Evolutionary conservation across 1,284 basidiomycete species (phyloP), one percentile per base, ranked within the genome.

Genomic region (Laetiporus sulphureus): DNA sequence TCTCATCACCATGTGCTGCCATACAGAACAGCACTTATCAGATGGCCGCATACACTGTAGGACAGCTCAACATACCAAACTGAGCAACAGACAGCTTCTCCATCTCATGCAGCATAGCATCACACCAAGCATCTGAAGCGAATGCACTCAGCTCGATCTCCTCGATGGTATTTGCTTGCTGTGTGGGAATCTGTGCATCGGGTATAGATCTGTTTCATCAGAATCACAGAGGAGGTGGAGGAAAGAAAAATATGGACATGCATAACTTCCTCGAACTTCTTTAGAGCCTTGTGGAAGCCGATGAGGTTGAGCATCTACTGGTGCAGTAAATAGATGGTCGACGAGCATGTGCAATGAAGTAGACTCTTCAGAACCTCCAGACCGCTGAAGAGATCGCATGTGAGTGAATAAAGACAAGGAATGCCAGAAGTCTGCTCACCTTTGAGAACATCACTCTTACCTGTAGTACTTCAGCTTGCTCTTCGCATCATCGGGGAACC

Each of bases 261-360:
- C 1, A 89, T 85, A 2, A 79, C 69, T 65, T 96, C 97, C 58
- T 92, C 90, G 53, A 92, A 96, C 66, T 96, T 98, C 65, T 93
- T 97, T 48, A 96, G 60, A 0, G 85, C 86, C 61, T 98, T 97
- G 19, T 88, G 72, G 60, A 97, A 93, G 0, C 92, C 94, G 2
- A 88, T 88, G 7, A 93, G 62, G 60, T 97, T 97, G 38, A 97
- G 64, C 35, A 87, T 81, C 83, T 92, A 46, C 13, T 38, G 41
- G 11, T 15, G 20, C 30, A 44, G 32, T 51, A 41, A 27, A 19
- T 19, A 11, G 20, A 23, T n/a, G 22, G 1, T 31, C 16, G 25
- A 16, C 12, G 39, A 33, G 3, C 29, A 16, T n/a, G 31, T 29
- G 23, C 4, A 36, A 2, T 4, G 11, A 18, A 10, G 19, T 23